Conservation (phyloP, 148 eudicot genomes). For the Fagopyrum tataricum region DNA sequence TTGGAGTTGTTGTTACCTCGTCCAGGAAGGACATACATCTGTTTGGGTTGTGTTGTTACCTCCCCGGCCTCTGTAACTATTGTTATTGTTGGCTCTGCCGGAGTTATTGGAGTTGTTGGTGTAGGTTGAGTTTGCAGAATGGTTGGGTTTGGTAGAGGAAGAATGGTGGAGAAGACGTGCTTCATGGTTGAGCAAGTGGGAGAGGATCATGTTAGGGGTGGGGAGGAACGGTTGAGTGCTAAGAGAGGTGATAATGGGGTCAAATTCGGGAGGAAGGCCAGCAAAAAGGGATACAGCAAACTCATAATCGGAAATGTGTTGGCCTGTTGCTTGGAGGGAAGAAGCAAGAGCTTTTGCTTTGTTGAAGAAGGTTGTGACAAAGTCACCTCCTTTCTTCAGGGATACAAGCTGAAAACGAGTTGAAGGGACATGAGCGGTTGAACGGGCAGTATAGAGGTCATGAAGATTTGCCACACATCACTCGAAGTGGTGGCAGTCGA, state of each 20-base stretch:
- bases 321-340: background rate
- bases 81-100: too few species aligned
- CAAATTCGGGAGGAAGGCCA: background rate
- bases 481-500: background rate
- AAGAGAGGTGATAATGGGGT: background rate
- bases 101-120: too few species aligned
- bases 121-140: background rate
- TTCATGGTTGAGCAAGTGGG: background rate
- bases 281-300: background rate
- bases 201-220: background rate
- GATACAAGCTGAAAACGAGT: background rate
- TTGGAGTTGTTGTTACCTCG: background rate
- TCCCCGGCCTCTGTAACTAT: too few species aligned
- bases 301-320: background rate
- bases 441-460: background rate
- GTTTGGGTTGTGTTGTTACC: too few species aligned
- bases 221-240: background rate
- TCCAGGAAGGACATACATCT: too few species aligned
- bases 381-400: background rate
- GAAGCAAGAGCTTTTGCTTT: background rate
- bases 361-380: background rate
- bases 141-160: background rate
- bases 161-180: background rate
- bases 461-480: background rate
- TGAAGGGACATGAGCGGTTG: background rate